Evolutionary conservation across 495 filamentous ascomycete genomes (phyloP).

Genomic region (Neurospora tetrasperma): DNA sequence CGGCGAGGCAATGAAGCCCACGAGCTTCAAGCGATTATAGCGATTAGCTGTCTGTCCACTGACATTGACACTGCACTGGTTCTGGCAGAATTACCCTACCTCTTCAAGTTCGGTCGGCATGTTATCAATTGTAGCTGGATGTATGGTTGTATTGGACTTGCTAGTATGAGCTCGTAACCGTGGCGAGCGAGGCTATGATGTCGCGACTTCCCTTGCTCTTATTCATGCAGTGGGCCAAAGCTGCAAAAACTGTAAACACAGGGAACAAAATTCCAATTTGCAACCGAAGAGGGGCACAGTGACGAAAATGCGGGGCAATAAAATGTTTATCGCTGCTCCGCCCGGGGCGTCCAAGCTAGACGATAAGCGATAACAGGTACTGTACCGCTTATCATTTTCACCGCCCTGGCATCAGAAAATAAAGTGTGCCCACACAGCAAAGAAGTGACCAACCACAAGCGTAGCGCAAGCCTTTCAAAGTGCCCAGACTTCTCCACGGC

Average conservation of each 20-base stretch:
- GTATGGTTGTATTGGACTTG: background rate
- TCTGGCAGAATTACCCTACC: slow-evolving; percentile 28
- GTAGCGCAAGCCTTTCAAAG: slow-evolving; percentile 7
- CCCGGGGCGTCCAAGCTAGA: background rate
- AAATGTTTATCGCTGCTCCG: background rate
- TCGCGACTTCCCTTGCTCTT: no score
- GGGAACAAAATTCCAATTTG: background rate
- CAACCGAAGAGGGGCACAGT: background rate
- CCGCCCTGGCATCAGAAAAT: background rate
- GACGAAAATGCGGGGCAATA: background rate
- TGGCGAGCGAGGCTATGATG: no score
- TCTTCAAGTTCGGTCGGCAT: slow-evolving; percentile 85
- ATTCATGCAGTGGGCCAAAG: background rate
- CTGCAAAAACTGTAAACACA: background rate
- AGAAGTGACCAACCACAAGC: slow-evolving; percentile 8
- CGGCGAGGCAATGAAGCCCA: slow-evolving; percentile 83
- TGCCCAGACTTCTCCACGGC: slow-evolving; percentile 10
- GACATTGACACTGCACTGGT: background rate
- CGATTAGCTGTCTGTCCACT: background rate
- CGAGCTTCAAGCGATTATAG: slow-evolving; percentile 46
- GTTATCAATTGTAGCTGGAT: background rate
- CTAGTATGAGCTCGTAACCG: background rate
- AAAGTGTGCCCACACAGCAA: background rate
- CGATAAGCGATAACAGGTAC: background rate
- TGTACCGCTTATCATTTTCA: background rate